Percentiles rank a stretch among this genome's conserved stretches.
These are phyloP conservation scores for Bassia scoparia DNA, from an alignment of 148 eudicot genomes.

Conservation along the genomic window DNA sequence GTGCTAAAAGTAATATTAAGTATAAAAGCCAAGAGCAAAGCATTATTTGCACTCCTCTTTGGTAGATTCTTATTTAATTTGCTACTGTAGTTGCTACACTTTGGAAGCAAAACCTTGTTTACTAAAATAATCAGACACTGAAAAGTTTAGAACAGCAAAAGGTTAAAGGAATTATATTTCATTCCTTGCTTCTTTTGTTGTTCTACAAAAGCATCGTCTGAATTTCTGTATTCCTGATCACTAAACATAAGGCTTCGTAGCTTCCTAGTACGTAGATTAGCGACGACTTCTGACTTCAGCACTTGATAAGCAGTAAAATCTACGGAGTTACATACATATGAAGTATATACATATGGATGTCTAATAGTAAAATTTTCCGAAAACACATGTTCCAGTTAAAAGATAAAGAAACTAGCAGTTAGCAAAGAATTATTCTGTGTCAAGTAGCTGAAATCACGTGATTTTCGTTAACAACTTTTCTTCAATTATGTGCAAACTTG, in stretches of 20 bases:
- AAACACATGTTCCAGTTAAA: not conserved
- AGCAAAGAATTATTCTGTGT: not conserved
- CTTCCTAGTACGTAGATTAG: too few species aligned
- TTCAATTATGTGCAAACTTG: too few species aligned
- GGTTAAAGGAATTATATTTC: not conserved
- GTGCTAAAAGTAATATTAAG: not conserved
- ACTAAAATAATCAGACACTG: not conserved
- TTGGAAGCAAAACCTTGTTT: not conserved
- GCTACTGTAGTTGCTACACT: not conserved
- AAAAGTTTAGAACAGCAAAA: not conserved
- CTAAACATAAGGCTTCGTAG: too few species aligned
- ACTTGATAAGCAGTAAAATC: too few species aligned
- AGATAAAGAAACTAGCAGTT: too few species aligned
- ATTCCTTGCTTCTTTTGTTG: slow-evolving; percentile 5
- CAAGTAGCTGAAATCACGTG: not conserved
- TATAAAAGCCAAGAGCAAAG: not conserved
- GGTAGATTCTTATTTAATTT: not conserved
- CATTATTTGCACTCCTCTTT: not conserved
- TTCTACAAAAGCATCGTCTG: not conserved
- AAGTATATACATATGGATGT: not conserved
- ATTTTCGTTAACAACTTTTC: not conserved
- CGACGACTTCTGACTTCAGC: not conserved
- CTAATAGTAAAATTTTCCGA: not conserved
- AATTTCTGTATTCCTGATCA: not conserved
- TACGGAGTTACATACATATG: too few species aligned